Conservation (phyloP, 108 stramenopile species). For the Cafeteria roenbergensis region DNA sequence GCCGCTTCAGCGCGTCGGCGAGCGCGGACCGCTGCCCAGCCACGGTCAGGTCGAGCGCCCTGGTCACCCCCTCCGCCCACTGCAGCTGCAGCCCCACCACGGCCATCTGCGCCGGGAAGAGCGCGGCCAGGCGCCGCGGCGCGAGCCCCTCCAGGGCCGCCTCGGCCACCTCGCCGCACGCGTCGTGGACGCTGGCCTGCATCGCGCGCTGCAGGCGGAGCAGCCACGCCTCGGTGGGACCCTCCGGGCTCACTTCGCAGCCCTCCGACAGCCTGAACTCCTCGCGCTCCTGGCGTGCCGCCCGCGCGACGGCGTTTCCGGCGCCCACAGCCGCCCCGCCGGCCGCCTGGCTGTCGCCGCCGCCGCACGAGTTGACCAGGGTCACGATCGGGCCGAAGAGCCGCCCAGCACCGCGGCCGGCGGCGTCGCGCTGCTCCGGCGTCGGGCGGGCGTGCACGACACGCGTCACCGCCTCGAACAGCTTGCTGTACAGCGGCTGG, state of each 20-base stretch:
- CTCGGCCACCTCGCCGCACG: conserved; percentile 25
- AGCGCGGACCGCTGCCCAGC: conserved; percentile 31
- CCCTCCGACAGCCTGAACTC: no score
- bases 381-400: no score
- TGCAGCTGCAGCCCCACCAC: conserved; percentile 39
- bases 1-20: conserved; percentile 30
- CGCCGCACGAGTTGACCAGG: no score
- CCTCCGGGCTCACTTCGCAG: conserved; percentile 30
- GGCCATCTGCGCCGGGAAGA: conserved; percentile 37
- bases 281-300: no score
- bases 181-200: conserved; percentile 20
- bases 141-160: conserved; percentile 17
- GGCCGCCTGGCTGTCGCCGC: no score
- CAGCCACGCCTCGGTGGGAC: conserved; percentile 36
- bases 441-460: conserved; percentile 34
- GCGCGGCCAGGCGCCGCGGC: conserved; percentile 33
- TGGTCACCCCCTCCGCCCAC: conserved; percentile 38
- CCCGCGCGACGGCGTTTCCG: no score
- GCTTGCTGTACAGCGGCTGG: conserved; percentile 53
- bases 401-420: no score
- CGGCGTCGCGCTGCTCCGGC: no score
- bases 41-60: conserved; percentile 33
- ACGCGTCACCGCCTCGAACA: conserved; percentile 41
- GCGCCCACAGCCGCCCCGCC: no score
- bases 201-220: conserved; percentile 22